Percentiles rank a stretch among this genome's conserved stretches.
These are phyloP conservation scores for Conoideocrella luteorostrata DNA, from an alignment of 2,329 filamentous ascomycete species.

Conservation along the genomic window DNA sequence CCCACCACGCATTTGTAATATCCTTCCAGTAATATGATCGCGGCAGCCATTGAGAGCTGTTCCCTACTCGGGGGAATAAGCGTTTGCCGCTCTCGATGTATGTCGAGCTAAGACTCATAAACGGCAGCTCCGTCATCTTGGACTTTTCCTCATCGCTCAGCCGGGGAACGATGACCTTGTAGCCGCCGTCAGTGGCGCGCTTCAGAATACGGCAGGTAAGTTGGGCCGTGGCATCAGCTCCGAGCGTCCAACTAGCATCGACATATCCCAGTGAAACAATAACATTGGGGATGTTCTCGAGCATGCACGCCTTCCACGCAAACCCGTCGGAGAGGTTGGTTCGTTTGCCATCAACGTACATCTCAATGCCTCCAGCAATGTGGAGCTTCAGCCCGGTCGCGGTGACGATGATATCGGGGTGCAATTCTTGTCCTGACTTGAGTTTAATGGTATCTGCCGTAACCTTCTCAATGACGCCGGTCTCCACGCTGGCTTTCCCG, in stretches of 20 bases:
- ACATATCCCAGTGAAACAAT: constrained; percentile 55
- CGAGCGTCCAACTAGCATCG: constrained; percentile 59
- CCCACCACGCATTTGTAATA: constrained; percentile 6
- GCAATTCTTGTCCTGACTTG: constrained; percentile 37
- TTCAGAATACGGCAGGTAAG: constrained; percentile 7
- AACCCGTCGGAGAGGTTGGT: constrained; percentile 41
- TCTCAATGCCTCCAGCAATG: constrained; percentile 43
- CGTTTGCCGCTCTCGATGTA: constrained; percentile 3
- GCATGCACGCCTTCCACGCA: constrained; percentile 55
- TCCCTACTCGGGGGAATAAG: constrained; percentile 4
- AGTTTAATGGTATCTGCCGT: constrained; percentile 38
- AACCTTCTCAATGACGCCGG: constrained; percentile 41
- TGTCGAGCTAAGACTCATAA: constrained; percentile 8
- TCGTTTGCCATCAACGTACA: constrained; percentile 44
- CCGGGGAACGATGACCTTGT: constrained; percentile 1
- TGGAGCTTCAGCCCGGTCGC: constrained; percentile 57
- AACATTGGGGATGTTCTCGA: constrained; percentile 56
- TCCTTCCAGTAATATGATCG: constrained; percentile 10
- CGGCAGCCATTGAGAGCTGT: constrained; percentile 5
- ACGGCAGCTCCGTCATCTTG: constrained; percentile 4
- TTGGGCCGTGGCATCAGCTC: constrained; percentile 31
- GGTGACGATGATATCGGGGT: constrained; percentile 59
- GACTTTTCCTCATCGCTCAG: constrained; percentile 3
- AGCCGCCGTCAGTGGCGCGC: neutral
- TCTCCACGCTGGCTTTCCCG: constrained; percentile 36